A percentile compares a stretch with the other conserved stretches of the same genome.
Conservation (phyloP, 2,329 filamentous ascomycete genomes). For the Penicillium sp. region DNA sequence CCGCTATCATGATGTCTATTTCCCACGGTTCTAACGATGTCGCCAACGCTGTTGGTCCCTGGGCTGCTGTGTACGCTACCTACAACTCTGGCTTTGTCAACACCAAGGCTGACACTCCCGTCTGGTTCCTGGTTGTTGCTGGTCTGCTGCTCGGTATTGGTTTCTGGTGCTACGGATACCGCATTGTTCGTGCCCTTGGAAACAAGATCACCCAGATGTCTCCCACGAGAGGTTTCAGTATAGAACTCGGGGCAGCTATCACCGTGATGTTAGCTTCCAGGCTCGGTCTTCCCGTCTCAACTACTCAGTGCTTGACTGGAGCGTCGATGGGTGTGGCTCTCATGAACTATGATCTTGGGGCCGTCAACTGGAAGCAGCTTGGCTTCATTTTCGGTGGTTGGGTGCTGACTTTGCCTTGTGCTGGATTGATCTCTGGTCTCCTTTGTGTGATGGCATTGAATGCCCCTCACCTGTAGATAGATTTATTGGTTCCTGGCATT, state of each 20-base stretch:
- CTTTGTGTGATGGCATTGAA: constrained; percentile 44
- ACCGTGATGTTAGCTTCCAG: constrained; percentile 37
- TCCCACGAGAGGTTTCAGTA: constrained; percentile 29
- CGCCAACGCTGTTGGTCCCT: constrained; percentile 44
- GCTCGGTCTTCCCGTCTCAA: constrained; percentile 36
- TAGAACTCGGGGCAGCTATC: constrained; percentile 44
- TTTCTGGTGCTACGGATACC: constrained; percentile 43
- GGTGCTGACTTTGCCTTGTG: constrained; percentile 45
- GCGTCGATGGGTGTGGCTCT: constrained; percentile 37
- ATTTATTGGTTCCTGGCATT: not conserved
- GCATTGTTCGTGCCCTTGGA: constrained; percentile 42
- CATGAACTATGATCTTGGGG: constrained; percentile 38
- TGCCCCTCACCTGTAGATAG: constrained; percentile 33
- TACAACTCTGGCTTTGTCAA: constrained; percentile 32
- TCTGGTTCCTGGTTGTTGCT: constrained; percentile 40
- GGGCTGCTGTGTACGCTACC: constrained; percentile 38
- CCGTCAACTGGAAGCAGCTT: constrained; percentile 46
- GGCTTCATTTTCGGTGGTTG: constrained; percentile 45
- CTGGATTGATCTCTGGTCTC: constrained; percentile 41
- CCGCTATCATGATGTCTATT: constrained; percentile 44
- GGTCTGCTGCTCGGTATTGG: constrained; percentile 40
- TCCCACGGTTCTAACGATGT: constrained; percentile 48
- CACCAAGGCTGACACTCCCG: constrained; percentile 33
- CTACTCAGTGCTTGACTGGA: constrained; percentile 39
- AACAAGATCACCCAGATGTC: constrained; percentile 44